Evolutionary conservation across 768 basidiomycete species (phyloP).

Genomic region (Lactarius deliciosus): DNA sequence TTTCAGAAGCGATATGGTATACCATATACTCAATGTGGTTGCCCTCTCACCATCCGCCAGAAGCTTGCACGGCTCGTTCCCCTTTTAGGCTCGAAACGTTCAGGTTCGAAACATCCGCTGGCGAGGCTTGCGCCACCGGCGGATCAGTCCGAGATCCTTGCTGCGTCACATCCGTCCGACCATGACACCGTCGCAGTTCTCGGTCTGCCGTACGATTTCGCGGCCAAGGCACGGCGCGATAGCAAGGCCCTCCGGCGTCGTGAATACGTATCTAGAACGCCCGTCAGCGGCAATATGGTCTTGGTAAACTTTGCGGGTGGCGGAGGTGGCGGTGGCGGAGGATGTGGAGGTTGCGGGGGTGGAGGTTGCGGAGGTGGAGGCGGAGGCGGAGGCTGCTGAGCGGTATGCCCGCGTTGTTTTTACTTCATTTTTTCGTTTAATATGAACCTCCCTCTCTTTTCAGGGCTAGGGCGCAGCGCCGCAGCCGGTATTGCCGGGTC

Average conservation of each 20-base stretch:
- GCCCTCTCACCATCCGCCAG: slow-evolving; percentile 47
- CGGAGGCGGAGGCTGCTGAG: slow-evolving; percentile 13
- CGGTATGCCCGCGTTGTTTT: slow-evolving; percentile 2
- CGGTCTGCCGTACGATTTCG: slow-evolving; percentile 14
- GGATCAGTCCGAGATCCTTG: slow-evolving; percentile 40
- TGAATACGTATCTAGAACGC: slow-evolving; percentile 6
- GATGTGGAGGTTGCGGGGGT: too few species aligned
- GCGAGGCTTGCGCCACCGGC: slow-evolving; percentile 37
- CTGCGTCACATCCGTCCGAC: slow-evolving; percentile 56
- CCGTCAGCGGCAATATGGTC: too few species aligned
- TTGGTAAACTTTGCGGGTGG: too few species aligned
- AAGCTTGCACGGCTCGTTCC: slow-evolving; percentile 40
- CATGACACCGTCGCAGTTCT: slow-evolving; percentile 48
- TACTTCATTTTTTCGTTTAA: background rate
- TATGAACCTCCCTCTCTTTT: background rate
- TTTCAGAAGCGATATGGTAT: slow-evolving; percentile 47
- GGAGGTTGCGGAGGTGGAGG: too few species aligned
- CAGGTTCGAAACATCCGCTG: slow-evolving; percentile 20
- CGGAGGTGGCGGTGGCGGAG: too few species aligned
- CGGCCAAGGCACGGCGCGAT: slow-evolving; percentile 22
- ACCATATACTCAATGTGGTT: slow-evolving; percentile 60
- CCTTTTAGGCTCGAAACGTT: slow-evolving; percentile 16
- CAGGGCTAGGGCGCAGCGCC: slow-evolving; percentile 19
- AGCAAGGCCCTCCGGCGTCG: slow-evolving; percentile 18
- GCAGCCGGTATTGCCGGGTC: slow-evolving; percentile 21